Conservation (phyloP, 2,329 filamentous ascomycete species). For the Harringtonia lauricola region DNA sequence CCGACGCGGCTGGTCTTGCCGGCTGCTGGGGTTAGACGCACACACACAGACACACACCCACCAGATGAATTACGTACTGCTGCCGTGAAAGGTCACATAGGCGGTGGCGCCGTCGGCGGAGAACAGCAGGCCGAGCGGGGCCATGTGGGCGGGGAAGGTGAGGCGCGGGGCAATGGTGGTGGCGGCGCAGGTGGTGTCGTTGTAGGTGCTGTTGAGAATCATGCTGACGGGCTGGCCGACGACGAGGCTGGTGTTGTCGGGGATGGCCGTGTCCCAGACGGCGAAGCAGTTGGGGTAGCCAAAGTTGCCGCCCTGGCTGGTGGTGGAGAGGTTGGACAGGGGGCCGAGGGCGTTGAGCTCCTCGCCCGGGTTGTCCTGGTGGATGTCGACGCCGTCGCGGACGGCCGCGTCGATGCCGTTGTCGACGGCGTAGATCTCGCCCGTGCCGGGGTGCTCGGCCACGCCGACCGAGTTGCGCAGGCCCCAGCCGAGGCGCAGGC, state of each 20-base stretch:
- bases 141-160: constrained; percentile 53
- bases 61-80: constrained; percentile 51
- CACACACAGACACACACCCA: no score
- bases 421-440: constrained; percentile 17
- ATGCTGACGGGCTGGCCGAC: constrained; percentile 40
- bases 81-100: constrained; percentile 62
- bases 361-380: constrained; percentile 58
- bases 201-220: constrained; percentile 20
- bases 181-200: constrained; percentile 31
- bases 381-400: constrained; percentile 43
- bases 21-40: no score
- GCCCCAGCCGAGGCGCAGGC: constrained; percentile 47
- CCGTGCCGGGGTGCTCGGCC: constrained; percentile 30
- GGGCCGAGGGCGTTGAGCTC: constrained; percentile 63
- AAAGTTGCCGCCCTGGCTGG: constrained; percentile 40
- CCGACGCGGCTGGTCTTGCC: constrained; percentile 31
- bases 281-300: constrained; percentile 63
- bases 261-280: constrained; percentile 46
- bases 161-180: constrained; percentile 47
- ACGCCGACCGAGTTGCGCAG: constrained; percentile 60
- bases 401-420: constrained; percentile 29
- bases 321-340: constrained; percentile 23
- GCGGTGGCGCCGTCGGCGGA: constrained; percentile 43
- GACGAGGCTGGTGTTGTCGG: constrained; percentile 26
- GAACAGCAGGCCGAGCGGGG: constrained; percentile 64